These are phyloP conservation scores for Ogataea nonfermentans DNA, from an alignment of 805 yeast species.

Conservation along the genomic window DNA sequence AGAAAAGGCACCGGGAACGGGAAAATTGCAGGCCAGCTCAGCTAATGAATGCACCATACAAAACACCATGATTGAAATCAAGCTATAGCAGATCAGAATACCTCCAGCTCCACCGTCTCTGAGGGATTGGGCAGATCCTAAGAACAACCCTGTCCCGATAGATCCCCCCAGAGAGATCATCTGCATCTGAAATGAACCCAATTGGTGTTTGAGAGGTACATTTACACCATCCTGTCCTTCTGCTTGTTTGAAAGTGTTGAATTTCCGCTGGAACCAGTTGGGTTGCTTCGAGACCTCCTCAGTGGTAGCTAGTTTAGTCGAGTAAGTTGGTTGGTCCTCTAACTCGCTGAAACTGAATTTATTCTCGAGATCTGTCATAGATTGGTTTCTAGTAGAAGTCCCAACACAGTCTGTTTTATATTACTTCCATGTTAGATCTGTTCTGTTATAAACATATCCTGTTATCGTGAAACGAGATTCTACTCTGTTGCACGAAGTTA, in stretches of 20 bases:
- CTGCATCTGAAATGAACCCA: constrained; percentile 47
- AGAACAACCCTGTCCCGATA: constrained; percentile 67
- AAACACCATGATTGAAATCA: constrained; percentile 56
- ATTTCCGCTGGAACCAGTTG: constrained; percentile 16
- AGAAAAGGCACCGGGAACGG: constrained; percentile 62
- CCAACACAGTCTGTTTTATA: neutral
- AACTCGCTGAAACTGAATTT: neutral
- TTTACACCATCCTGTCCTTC: constrained; percentile 24
- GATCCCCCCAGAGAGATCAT: constrained; percentile 70
- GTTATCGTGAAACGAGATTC: neutral
- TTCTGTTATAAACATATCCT: constrained; percentile 4
- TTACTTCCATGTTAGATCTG: neutral
- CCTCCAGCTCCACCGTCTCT: constrained; percentile 65
- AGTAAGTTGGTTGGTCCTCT: neutral
- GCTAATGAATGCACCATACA: constrained; percentile 61
- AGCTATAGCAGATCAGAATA: constrained; percentile 52
- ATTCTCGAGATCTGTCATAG: constrained; percentile 5
- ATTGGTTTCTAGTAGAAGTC: neutral
- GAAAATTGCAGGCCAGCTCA: constrained; percentile 59
- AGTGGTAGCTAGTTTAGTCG: neutral
- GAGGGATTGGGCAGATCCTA: constrained; percentile 62
- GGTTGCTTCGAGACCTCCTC: neutral
- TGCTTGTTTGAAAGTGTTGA: constrained; percentile 29
- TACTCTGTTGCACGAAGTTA: constrained; percentile 4
- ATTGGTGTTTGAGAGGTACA: constrained; percentile 22